Evolutionary conservation across 371 early-diverging fungal genomes (phyloP).

Genomic region (Mortierella sp.): DNA sequence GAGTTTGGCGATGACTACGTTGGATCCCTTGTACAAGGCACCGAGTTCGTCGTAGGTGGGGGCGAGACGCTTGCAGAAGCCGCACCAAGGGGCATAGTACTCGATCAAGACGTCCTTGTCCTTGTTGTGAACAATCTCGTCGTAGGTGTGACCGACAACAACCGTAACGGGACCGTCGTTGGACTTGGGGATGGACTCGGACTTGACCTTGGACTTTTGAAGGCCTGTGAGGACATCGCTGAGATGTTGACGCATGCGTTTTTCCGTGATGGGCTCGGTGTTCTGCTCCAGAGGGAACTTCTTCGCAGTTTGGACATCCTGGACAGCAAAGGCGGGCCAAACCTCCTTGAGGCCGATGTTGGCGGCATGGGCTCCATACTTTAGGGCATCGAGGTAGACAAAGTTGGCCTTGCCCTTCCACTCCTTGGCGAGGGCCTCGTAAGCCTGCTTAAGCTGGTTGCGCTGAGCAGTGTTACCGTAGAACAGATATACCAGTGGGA

Average conservation of each 20-base stretch:
- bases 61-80: constrained; percentile 53
- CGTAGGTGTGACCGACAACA: constrained; percentile 85
- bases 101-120: constrained; percentile 92
- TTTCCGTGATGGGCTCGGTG: constrained; percentile 56
- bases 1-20: constrained; percentile 90
- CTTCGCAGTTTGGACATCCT: constrained; percentile 70
- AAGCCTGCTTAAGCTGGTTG: constrained; percentile 59
- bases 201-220: constrained; percentile 82
- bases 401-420: constrained; percentile 87
- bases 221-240: constrained; percentile 73
- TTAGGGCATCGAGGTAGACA: constrained; percentile 87
- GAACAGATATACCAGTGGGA: constrained; percentile 93
- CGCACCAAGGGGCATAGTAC: constrained; percentile 69
- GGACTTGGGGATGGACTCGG: constrained; percentile 80
- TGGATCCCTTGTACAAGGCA: constrained; percentile 50
- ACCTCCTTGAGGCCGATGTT: constrained; percentile 82
- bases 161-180: constrained; percentile 90
- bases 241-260: constrained; percentile 72
- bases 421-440: constrained; percentile 84
- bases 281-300: constrained; percentile 87
- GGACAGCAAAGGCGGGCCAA: constrained; percentile 95
- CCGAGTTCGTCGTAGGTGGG: constrained; percentile 58
- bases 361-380: constrained; percentile 86
- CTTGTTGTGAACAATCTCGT: constrained; percentile 84
- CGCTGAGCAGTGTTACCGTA: constrained; percentile 73